Base-by-base conservation (phyloP, 768 basidiomycete species). In the Lactifluus echinatus region DNA sequence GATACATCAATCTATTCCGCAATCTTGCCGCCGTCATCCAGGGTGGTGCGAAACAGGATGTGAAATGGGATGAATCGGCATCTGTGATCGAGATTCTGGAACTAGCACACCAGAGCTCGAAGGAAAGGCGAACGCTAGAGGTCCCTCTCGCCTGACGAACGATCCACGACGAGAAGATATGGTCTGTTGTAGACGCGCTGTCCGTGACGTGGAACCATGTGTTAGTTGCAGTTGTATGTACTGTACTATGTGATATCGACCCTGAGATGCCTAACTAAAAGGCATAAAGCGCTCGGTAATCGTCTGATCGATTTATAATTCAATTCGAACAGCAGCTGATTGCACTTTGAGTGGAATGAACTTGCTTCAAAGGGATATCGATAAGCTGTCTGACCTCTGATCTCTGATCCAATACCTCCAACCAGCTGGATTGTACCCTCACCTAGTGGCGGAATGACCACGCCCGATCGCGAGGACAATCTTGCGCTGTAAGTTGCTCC, bases 81-180 rank as follows among this genome's bases (percentile, higher is more conserved):
- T 70, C 76, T 7, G 85, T 87, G 8, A 81, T 93, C 61, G 79
- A 87, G 71, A 76, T 93, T 67, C 81, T 92, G 63, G 87, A 92
- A 70, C 73, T 87, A 10, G 87, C 85, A 8, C 74, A 81, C 66
- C 69, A 78, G 69, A 87, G 86, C 62, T 79, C 85, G 14, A 76
- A 70, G 61, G 82, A 87, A 66, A 83, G 83, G 15, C 68, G 70
- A 51, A 81, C 78, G 1, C 47, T 80, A 19, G 65, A 66, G 15
- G 68, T 76, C 24, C 63, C 63, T 1, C 36, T 49, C 14, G 39
- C 37, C 2, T 63, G 39, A 54, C 1, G 14, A 42, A 19, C 17
- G 6, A 47, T n/a, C n/a, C n/a, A n/a, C n/a, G 29, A 6, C 2
- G 12, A n/a, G 28, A 17, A 33, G 17, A 29, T n/a, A 28, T 37